Base-by-base conservation (phyloP, 176 grass and related monocot species). In the Rhynchospora pubera region DNA sequence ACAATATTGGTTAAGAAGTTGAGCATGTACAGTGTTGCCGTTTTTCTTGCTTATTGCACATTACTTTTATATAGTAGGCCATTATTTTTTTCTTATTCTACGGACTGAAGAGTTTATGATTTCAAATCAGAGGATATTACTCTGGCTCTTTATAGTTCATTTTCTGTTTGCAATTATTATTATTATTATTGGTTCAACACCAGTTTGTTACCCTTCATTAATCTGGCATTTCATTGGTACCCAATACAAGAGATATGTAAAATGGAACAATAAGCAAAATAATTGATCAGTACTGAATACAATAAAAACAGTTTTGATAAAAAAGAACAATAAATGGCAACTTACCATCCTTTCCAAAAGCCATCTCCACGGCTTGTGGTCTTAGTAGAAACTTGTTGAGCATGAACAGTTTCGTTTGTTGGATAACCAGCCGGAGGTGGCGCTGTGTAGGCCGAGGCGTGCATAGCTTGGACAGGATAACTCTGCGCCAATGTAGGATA, bases 311-410 rank as follows among this genome's bases (percentile, higher is more conserved):
- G 16, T 5, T 18, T 18, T 58, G 16, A 58, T 18, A 19, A 19
- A n/a, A 57, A 57, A 7, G 2, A 56, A 58, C 16, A 19, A 58
- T 61, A 61, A 61, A 79, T 5, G 7, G 28, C 32, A 50, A 64
- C 62, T 32, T 66, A 82, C 79, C 79, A 82, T 66, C 79, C 79
- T 82, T 30, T 82, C 79, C 61, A 82, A 67, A 82, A 82, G 47
- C 79, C 79, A 52, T 65, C 79, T 9, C 79, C 59, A 34, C 79
- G 79, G 62, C 45, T 65, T 23, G 16, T 65, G 11, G 79, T 82
- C 79, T 82, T 14, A 51, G 62, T 16, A 18, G 79, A 43, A 51
- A 62, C 79, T 66, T 65, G 42, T 52, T 67, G 79, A 39, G 21
- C 45, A 82, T 82, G 9, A 67, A 9, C 43, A 3, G 78, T 80